These are phyloP conservation scores for Polytolypa hystricis DNA, from an alignment of 2,329 filamentous ascomycete genomes.

Conservation along the genomic window DNA sequence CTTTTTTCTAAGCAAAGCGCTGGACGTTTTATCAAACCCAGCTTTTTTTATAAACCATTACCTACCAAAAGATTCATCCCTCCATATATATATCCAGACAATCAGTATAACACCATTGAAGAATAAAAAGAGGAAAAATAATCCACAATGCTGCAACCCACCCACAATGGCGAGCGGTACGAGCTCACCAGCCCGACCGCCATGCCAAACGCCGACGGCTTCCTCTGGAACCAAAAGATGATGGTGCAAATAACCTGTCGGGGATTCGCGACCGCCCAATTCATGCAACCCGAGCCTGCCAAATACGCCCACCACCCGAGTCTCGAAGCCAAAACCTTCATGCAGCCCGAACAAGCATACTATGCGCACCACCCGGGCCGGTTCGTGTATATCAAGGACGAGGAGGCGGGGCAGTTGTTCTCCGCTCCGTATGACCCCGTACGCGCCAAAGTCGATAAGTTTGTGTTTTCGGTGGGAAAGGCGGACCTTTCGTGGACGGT, in stretches of 20 bases:
- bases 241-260: conserved; percentile 51
- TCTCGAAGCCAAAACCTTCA: conserved; percentile 48
- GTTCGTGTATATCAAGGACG: conserved; percentile 50
- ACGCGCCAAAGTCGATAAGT: conserved; percentile 37
- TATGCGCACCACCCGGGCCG: conserved; percentile 49
- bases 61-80: too few relatives aligned
- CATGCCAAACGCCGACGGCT: conserved; percentile 45
- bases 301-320: conserved; percentile 51
- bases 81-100: too few relatives aligned
- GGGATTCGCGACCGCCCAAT: conserved; percentile 48
- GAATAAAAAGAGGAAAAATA: too few relatives aligned
- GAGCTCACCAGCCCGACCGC: conserved; percentile 46
- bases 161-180: conserved; percentile 42
- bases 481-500: conserved; percentile 45
- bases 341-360: conserved; percentile 51
- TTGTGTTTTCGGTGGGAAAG: conserved; percentile 45
- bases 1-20: too few relatives aligned
- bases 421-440: conserved; percentile 48
- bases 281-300: conserved; percentile 51
- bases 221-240: conserved; percentile 51
- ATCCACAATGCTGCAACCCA: conserved; percentile 28
- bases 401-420: conserved; percentile 41
- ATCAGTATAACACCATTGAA: too few relatives aligned
- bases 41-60: too few relatives aligned
- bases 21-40: too few relatives aligned